These are phyloP conservation scores for Zoysia matrella DNA, from an alignment of 202 grass and related monocot genomes.

Conservation along the genomic window DNA sequence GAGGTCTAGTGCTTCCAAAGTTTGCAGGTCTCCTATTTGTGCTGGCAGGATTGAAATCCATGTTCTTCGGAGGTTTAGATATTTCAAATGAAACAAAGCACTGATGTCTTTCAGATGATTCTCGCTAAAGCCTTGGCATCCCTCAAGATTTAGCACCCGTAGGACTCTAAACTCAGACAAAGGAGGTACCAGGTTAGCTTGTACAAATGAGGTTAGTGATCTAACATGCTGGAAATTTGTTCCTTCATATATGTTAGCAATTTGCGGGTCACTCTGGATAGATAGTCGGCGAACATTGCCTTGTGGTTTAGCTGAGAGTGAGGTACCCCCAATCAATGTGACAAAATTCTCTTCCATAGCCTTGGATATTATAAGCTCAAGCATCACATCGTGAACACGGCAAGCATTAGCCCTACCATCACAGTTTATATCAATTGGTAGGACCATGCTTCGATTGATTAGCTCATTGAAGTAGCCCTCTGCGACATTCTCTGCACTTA, in stretches of 20 bases:
- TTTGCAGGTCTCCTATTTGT: constrained; percentile 39
- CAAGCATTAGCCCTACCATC: constrained; percentile 44
- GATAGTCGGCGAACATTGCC: constrained; percentile 29
- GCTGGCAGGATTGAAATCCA: constrained; percentile 38
- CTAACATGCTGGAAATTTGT: constrained; percentile 37
- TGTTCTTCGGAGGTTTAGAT: constrained; percentile 38
- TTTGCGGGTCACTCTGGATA: background rate
- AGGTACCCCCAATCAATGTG: constrained; percentile 28
- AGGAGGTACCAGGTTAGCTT: constrained; percentile 6
- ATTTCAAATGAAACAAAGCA: constrained; percentile 48
- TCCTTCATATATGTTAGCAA: background rate
- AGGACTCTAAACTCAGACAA: constrained; percentile 34
- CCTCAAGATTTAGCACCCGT: constrained; percentile 34
- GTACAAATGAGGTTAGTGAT: constrained; percentile 30
- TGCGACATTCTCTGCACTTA: constrained; percentile 37
- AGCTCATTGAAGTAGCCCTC: constrained; percentile 58
- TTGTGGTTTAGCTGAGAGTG: constrained; percentile 12
- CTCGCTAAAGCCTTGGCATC: constrained; percentile 26
- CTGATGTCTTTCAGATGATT: constrained; percentile 43
- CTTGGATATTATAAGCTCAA: constrained; percentile 51
- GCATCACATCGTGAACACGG: constrained; percentile 50
- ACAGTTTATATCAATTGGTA: constrained; percentile 28
- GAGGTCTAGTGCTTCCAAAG: constrained; percentile 39
- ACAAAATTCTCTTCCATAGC: constrained; percentile 46
- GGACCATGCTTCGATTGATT: constrained; percentile 48